A percentile compares a stretch with the other conserved stretches of the same genome.
phyloP scores from a whole-genome alignment of 371 early-diverging fungal genomes.

The Mortierella sp. region DNA sequence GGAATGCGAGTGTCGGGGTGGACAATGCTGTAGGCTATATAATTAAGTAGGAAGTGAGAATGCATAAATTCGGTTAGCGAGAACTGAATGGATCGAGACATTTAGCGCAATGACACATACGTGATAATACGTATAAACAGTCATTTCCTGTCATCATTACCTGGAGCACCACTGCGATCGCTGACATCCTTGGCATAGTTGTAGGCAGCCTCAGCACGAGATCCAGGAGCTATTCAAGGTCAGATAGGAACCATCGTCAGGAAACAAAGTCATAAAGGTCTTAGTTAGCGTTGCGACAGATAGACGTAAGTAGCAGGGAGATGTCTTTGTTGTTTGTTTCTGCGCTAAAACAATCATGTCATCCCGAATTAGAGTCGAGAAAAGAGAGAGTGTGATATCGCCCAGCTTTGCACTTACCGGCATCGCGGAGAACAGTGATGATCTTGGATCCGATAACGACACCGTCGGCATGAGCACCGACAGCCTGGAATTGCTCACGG shows the following conservation, averaged over 20 bases:
- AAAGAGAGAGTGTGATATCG: slow-evolving; percentile 10
- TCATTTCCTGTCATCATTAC: slow-evolving; percentile 18
- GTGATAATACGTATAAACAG: background rate
- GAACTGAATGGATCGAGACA: background rate
- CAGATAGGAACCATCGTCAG: background rate
- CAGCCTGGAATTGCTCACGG: slow-evolving; percentile 86
- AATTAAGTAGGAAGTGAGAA: background rate
- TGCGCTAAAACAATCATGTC: background rate
- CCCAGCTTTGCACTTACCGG: slow-evolving; percentile 64
- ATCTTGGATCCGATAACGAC: slow-evolving; percentile 96
- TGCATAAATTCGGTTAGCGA: background rate
- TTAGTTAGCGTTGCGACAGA: background rate
- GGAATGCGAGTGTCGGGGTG: slow-evolving; percentile 43
- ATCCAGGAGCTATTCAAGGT: slow-evolving; percentile 41
- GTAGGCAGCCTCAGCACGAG: slow-evolving; percentile 67
- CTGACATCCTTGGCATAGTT: slow-evolving; percentile 73
- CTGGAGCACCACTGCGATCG: slow-evolving; percentile 64
- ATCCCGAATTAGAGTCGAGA: background rate
- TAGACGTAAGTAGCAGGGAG: background rate
- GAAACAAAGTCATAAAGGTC: background rate
- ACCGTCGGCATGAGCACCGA: slow-evolving; percentile 92
- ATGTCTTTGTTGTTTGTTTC: background rate
- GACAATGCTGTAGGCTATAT: slow-evolving; percentile 25
- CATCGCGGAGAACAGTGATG: slow-evolving; percentile 81
- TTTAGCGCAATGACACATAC: background rate